Evolutionary conservation across 805 yeast genomes (phyloP), one percentile per base, ranked within the genome.

Genomic region (Cyberlindnera maclurae): DNA sequence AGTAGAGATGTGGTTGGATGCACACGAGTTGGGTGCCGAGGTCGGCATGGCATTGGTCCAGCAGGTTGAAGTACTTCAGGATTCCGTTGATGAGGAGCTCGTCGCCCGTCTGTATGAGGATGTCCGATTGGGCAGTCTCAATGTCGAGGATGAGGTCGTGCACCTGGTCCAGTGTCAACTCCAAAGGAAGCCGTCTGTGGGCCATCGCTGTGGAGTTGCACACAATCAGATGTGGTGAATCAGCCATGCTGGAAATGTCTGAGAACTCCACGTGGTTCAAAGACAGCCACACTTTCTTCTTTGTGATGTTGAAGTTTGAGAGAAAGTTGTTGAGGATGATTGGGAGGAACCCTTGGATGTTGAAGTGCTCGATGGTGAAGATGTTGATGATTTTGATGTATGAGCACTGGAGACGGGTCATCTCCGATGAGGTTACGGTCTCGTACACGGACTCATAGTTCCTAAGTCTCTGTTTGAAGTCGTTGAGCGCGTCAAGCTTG

Each of bases 301-400:
- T 40, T 3, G 35, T 26, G 15, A 50, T 44, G 34, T 46, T 48
- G 39, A 47, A 49, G 18, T 42, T 42, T 15, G 42, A 31, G 15
- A 54, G 39, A 38, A 54, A 52, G 33, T 42, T 46, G 15, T 37
- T 34, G 15, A 52, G 36, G 15, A 52, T 43, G 1, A 49, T 29
- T 22, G 54, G 50, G 4, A 45, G 31, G 32, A 46, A 60, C 35
- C 64, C 67, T 39, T 61, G 64, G 24, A 77, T 69, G 48, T 78
- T 77, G 50, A 64, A 75, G 29, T 75, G 66, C 26, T 72, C 70
- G 15, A 78, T 65, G 51, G 74, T 73, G 50, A 70, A 71, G 5
- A 79, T 81, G 51, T 79, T 74, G 29, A 79, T 68, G 60, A 79
- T 75, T 52, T 79, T 77, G 29, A 79, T 73, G 44, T 75, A 78